A percentile compares a stretch with the other conserved stretches of the same genome.
Evolutionary conservation across 768 basidiomycete genomes (phyloP).

Genomic region (Amylocystis lapponica): DNA sequence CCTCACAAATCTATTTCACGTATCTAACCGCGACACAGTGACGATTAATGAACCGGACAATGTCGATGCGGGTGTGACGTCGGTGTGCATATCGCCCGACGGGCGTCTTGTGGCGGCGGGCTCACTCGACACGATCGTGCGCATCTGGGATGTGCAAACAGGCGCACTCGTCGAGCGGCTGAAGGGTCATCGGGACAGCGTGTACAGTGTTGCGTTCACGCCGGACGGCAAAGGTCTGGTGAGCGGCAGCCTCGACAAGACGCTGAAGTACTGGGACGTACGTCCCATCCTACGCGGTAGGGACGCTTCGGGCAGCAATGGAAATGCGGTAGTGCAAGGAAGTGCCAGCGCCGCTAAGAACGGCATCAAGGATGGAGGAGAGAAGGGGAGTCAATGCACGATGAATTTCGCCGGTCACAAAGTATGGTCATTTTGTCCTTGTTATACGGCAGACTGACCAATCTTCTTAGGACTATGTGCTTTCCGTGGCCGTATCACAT

Average conservation of each 20-base stretch:
- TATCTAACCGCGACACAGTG: slow-evolving; percentile 20
- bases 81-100: slow-evolving; percentile 54
- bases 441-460: neutral
- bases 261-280: slow-evolving; percentile 59
- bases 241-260: slow-evolving; percentile 76
- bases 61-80: slow-evolving; percentile 58
- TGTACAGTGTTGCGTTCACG: slow-evolving; percentile 78
- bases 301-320: neutral
- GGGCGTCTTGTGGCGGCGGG: slow-evolving; percentile 56
- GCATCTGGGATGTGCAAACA: slow-evolving; percentile 64
- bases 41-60: slow-evolving; percentile 43
- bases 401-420: slow-evolving; percentile 91
- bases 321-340: slow-evolving; percentile 16
- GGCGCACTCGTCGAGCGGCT: slow-evolving; percentile 54
- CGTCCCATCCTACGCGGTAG: slow-evolving; percentile 25
- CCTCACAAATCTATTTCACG: neutral
- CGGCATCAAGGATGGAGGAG: slow-evolving; percentile 23
- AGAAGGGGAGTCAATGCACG: slow-evolving; percentile 53
- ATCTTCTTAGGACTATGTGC: slow-evolving; percentile 54
- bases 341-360: slow-evolving; percentile 28
- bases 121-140: slow-evolving; percentile 55
- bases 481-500: slow-evolving; percentile 76
- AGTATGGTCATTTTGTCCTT: slow-evolving; percentile 27
- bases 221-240: slow-evolving; percentile 87
- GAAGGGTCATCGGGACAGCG: slow-evolving; percentile 54